Percentiles rank a stretch among this genome's conserved stretches.
Evolutionary conservation across 2,329 filamentous ascomycete genomes (phyloP).

Genomic region (Pseudogymnoascus sp.): DNA sequence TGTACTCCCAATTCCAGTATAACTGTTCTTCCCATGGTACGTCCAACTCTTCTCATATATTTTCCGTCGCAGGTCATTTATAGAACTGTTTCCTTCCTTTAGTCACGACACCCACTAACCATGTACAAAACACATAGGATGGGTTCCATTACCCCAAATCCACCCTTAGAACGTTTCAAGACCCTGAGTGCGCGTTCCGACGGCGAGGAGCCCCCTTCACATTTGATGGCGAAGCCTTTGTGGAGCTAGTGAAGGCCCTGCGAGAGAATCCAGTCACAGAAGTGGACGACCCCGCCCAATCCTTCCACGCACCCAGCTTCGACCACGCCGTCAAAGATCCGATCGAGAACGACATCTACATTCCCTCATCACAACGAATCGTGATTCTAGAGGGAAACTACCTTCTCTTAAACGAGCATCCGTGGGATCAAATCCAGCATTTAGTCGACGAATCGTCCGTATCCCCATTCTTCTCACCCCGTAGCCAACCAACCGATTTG

Average conservation of each 20-base stretch:
- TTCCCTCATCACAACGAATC: conserved; percentile 37
- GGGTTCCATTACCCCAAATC: conserved; percentile 30
- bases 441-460: conserved; percentile 40
- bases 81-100: neutral
- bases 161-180: conserved; percentile 20
- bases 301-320: conserved; percentile 38
- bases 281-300: neutral
- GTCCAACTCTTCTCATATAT: conserved; percentile 1
- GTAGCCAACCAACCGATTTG: neutral
- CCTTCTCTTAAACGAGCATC: conserved; percentile 39
- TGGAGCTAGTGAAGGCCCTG: conserved; percentile 21
- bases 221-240: conserved; percentile 27
- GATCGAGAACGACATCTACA: conserved; percentile 39
- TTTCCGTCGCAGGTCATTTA: neutral
- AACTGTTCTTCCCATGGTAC: conserved; percentile 27
- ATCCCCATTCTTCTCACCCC: neutral
- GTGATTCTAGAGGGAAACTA: conserved; percentile 49
- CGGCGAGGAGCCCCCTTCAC: conserved; percentile 31
- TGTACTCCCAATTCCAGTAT: conserved; percentile 17
- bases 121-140: conserved; percentile 21
- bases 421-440: conserved; percentile 39
- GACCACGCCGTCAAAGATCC: conserved; percentile 47
- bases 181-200: conserved; percentile 25
- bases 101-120: neutral
- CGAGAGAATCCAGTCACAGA: conserved; percentile 25